These are phyloP conservation scores for Taphrina betulina DNA, from an alignment of 1,139 yeast species.

Conservation along the genomic window DNA sequence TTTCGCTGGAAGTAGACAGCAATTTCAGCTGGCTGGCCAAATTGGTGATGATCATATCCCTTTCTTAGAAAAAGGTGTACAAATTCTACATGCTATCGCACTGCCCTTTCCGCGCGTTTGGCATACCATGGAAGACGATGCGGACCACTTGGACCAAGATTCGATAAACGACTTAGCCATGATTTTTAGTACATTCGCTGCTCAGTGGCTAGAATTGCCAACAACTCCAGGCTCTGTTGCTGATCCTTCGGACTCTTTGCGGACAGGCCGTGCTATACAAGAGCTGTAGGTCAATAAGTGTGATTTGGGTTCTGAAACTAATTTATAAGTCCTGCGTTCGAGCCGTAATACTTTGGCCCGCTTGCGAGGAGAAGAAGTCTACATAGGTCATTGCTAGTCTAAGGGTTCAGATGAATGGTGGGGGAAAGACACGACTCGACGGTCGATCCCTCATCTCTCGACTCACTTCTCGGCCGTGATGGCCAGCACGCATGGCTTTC, in stretches of 20 bases:
- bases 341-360: no score
- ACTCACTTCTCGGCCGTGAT: conserved; percentile 15
- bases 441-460: conserved; percentile 16
- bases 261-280: no score
- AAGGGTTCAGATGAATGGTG: conserved; percentile 1
- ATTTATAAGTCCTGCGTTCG: no score
- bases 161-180: conserved; percentile 18
- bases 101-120: conserved; percentile 52
- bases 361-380: no score
- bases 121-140: conserved; percentile 47
- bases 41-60: conserved; percentile 60
- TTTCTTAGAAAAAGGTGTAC: conserved; percentile 50
- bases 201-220: conserved; percentile 25
- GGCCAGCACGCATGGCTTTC: conserved; percentile 23
- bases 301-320: no score
- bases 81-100: conserved; percentile 55
- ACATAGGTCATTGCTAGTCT: no score
- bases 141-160: conserved; percentile 14
- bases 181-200: conserved; percentile 12
- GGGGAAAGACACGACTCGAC: conserved; percentile 16
- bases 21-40: conserved; percentile 23
- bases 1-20: conserved; percentile 10
- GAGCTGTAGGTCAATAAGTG: no score
- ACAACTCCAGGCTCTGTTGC: not conserved
- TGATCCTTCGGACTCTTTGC: no score